These are phyloP conservation scores for Lachancea nothofagi DNA, from an alignment of 805 yeast genomes.

Conservation along the genomic window DNA sequence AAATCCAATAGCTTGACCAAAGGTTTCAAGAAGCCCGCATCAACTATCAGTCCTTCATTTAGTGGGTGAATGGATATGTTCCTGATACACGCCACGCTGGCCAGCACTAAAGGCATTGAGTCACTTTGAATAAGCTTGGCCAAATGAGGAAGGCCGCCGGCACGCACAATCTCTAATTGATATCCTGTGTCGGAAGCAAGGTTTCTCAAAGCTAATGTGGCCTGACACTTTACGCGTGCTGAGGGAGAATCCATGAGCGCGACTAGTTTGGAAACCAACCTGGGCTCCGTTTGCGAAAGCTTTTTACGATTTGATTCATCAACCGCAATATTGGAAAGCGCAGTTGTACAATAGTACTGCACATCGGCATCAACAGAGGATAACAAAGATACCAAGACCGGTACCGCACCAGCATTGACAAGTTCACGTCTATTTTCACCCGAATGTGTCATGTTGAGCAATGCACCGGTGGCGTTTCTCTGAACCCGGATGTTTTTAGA, in stretches of 20 bases:
- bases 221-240: slow-evolving; percentile 97
- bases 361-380: slow-evolving; percentile 91
- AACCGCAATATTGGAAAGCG: slow-evolving; percentile 93
- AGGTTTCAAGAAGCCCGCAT: slow-evolving; percentile 93
- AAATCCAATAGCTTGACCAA: slow-evolving; percentile 78
- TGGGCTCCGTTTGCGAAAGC: slow-evolving; percentile 86
- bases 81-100: slow-evolving; percentile 97
- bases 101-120: slow-evolving; percentile 87
- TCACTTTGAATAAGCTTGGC: slow-evolving; percentile 84
- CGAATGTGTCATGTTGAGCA: slow-evolving; percentile 96
- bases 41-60: slow-evolving; percentile 92
- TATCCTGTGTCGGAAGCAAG: slow-evolving; percentile 94
- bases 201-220: slow-evolving; percentile 91
- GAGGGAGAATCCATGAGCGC: slow-evolving; percentile 87
- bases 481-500: slow-evolving; percentile 94
- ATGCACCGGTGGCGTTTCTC: slow-evolving; percentile 97
- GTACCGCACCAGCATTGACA: slow-evolving; percentile 97
- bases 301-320: slow-evolving; percentile 87
- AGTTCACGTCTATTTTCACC: slow-evolving; percentile 93
- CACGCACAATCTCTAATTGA: slow-evolving; percentile 91
- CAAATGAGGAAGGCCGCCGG: slow-evolving; percentile 91
- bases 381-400: slow-evolving; percentile 83
- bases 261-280: slow-evolving; percentile 81
- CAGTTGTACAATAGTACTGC: slow-evolving; percentile 97
- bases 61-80: slow-evolving; percentile 94